A percentile compares a stretch with the other conserved stretches of the same genome.
phyloP scores from a whole-genome alignment of 306 rosid species.

The Psophocarpus tetragonolobus region DNA sequence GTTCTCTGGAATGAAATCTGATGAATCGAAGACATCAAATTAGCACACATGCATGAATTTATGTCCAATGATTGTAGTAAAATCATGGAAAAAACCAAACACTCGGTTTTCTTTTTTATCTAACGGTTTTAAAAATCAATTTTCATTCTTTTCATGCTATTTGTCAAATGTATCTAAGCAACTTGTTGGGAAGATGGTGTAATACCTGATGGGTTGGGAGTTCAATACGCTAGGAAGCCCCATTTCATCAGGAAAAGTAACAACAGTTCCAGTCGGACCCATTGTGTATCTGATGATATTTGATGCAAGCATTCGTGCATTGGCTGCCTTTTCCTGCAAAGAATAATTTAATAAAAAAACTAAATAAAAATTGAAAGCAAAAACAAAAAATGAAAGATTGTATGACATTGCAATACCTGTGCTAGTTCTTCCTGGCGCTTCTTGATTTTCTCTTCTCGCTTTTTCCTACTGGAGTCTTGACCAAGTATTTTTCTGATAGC shows the following conservation, averaged over 20 bases:
- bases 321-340: constrained; percentile 87
- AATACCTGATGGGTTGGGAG: constrained; percentile 40
- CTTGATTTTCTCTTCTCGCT: constrained; percentile 84
- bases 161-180: constrained; percentile 6
- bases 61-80: neutral
- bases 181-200: constrained; percentile 19
- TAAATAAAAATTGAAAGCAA: constrained; percentile 30
- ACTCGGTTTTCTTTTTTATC: neutral
- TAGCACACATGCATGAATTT: constrained; percentile 1
- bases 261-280: constrained; percentile 70
- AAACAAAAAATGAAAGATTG: neutral
- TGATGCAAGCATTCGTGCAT: constrained; percentile 60
- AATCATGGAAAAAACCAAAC: constrained; percentile 25
- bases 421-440: constrained; percentile 93
- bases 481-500: constrained; percentile 96
- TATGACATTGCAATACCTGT: constrained; percentile 54
- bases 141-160: constrained; percentile 7
- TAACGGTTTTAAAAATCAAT: neutral
- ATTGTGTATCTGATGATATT: constrained; percentile 70
- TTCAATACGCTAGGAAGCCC: constrained; percentile 74
- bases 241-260: constrained; percentile 82
- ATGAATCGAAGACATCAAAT: constrained; percentile 24
- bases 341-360: neutral
- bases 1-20: neutral
- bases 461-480: constrained; percentile 95